phyloP scores from a whole-genome alignment of 805 yeast genomes.

The Osmozyma mogii region DNA sequence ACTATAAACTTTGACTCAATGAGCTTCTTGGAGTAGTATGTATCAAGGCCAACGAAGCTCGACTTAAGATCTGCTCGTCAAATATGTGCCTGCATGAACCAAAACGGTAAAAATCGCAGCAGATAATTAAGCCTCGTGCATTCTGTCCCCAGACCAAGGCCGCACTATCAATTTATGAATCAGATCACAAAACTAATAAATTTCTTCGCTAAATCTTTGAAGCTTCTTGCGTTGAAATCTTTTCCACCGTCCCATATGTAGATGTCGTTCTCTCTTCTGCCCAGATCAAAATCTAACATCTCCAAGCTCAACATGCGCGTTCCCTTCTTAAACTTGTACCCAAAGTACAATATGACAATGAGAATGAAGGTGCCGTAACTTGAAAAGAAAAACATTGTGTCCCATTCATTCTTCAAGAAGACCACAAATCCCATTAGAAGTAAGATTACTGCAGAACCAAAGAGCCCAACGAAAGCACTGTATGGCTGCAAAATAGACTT shows the following conservation, averaged over 20 bases:
- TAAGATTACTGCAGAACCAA: conserved; percentile 45
- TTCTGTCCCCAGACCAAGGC: too few species aligned
- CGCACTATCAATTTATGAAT: background rate
- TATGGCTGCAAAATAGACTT: conserved; percentile 66
- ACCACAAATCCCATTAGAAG: conserved; percentile 56
- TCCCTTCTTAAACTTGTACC: conserved; percentile 52
- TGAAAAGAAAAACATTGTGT: conserved; percentile 52
- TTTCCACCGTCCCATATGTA: conserved; percentile 73
- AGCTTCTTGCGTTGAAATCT: conserved; percentile 27
- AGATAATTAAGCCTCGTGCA: too few species aligned
- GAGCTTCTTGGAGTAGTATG: too few species aligned
- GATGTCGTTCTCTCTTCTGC: conserved; percentile 76
- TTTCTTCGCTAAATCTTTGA: conserved; percentile 27
- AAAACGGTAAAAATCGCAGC: too few species aligned
- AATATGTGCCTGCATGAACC: too few species aligned
- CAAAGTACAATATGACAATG: conserved; percentile 42
- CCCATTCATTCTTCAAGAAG: conserved; percentile 52
- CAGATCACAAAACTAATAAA: conserved; percentile 28
- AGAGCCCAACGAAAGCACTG: conserved; percentile 52
- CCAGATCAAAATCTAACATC: conserved; percentile 74
- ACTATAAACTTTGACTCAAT: too few species aligned
- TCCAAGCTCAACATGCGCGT: conserved; percentile 63
- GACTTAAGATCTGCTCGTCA: too few species aligned
- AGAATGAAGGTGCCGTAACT: conserved; percentile 56
- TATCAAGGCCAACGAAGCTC: too few species aligned